Conservation (phyloP, 2,329 filamentous ascomycete species). For the Aspergillus melleus region DNA sequence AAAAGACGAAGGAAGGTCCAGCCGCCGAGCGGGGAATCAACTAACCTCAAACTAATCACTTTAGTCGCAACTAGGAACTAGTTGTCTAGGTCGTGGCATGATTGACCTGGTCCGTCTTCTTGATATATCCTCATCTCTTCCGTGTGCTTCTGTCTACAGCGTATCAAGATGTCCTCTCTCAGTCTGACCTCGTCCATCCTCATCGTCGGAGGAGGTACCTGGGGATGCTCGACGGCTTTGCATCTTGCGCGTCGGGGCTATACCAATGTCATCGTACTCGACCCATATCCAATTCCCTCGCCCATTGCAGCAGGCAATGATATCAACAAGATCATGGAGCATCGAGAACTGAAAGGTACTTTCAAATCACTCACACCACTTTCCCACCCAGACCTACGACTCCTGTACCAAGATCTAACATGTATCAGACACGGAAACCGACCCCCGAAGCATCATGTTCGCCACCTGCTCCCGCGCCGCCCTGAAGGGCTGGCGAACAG, state of each 20-base stretch:
- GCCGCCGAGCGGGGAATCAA: background rate
- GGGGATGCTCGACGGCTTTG: slow-evolving; percentile 50
- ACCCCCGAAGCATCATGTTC: background rate
- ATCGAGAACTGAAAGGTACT: slow-evolving; percentile 36
- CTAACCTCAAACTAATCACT: no score
- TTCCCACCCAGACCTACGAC: slow-evolving; percentile 7
- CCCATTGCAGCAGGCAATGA: slow-evolving; percentile 50
- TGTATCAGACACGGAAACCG: slow-evolving; percentile 21
- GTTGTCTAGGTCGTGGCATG: background rate
- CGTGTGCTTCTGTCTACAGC: no score
- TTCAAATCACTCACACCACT: no score
- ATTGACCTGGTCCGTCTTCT: no score
- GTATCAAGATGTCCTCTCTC: background rate
- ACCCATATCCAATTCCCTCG: slow-evolving; percentile 48
- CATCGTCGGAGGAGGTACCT: slow-evolving; percentile 51
- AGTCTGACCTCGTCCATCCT: slow-evolving; percentile 32
- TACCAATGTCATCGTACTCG: slow-evolving; percentile 50
- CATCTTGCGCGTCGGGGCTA: slow-evolving; percentile 48
- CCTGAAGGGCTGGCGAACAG: slow-evolving; percentile 45
- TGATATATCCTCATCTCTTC: background rate
- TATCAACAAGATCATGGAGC: slow-evolving; percentile 50
- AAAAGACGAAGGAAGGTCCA: background rate
- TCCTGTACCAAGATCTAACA: slow-evolving; percentile 8
- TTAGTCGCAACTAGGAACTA: no score
- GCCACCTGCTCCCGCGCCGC: slow-evolving; percentile 26